Percentiles rank a stretch among this genome's conserved stretches.
These are phyloP conservation scores for Cyclaneusma minus DNA, from an alignment of 2,329 filamentous ascomycete species.

Conservation along the genomic window DNA sequence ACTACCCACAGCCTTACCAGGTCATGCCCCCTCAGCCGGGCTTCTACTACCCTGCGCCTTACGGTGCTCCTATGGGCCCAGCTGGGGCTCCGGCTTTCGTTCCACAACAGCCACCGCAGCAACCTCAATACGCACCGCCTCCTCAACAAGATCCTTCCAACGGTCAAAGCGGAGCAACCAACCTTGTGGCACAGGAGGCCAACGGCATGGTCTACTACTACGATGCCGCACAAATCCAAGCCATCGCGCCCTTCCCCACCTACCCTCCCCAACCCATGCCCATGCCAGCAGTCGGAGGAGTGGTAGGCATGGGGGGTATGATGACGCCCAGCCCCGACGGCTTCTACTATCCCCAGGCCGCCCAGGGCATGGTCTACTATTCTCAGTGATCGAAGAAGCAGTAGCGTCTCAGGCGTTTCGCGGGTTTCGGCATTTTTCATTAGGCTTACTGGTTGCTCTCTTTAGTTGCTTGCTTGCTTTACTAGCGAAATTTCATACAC, in stretches of 20 bases:
- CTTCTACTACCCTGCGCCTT: constrained; percentile 53
- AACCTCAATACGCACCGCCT: constrained; percentile 15
- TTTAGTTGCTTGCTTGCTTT: constrained; percentile 14
- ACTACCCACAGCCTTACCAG: constrained; percentile 40
- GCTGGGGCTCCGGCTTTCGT: constrained; percentile 13
- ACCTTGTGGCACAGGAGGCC: constrained; percentile 64
- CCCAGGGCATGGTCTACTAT: constrained; percentile 43
- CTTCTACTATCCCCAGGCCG: constrained; percentile 54
- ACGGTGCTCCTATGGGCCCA: constrained; percentile 27
- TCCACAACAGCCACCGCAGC: constrained; percentile 14
- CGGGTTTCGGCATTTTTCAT: constrained; percentile 8
- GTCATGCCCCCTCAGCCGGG: constrained; percentile 39
- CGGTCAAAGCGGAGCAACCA: constrained; percentile 19
- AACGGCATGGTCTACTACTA: constrained; percentile 97
- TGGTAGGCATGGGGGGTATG: constrained; percentile 65
- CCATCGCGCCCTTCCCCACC: constrained; percentile 20
- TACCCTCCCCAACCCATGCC: constrained; percentile 34
- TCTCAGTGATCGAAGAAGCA: constrained; percentile 31
- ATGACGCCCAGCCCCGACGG: constrained; percentile 52
- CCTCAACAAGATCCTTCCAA: too few species aligned
- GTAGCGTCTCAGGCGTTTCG: too few species aligned
- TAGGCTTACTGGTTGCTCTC: constrained; percentile 16
- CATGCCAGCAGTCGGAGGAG: constrained; percentile 30
- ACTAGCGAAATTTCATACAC: too few species aligned
- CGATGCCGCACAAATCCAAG: constrained; percentile 56